Evolutionary conservation across 345 rosid species (phyloP), one percentile per base, ranked within the genome.

Genomic region (Schrenkiella parvula): DNA sequence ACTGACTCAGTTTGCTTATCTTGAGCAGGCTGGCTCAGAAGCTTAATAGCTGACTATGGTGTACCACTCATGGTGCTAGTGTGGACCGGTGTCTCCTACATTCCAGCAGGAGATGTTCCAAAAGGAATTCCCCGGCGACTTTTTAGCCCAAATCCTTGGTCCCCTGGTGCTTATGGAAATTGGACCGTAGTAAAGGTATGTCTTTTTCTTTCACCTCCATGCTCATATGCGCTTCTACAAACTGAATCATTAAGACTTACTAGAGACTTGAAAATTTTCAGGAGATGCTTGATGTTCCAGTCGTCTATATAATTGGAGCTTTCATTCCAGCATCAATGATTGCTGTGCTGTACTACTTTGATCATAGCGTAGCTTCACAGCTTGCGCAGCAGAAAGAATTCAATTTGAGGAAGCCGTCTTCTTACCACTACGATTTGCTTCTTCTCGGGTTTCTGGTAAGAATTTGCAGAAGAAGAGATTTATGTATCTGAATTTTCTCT

Each of bases 301-400:
- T 87, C 44, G 72, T 82, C 34, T 91, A 89, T 78, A 91, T 93
- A 71, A 85, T 93, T 55, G 98, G 97, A 78, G 95, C 98, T 25
- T 83, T 93, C 71, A 84, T 93, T 72, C 98, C 98, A 2, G 96
- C 98, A 61, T 85, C 96, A 35, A 93, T 93, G 98, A 93, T 93
- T 64, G 97, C 98, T 1, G 98, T 93, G 37, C 89, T 93, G 32
- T 93, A 93, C 71, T 93, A 93, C 75, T 93, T 93, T 41, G 98
- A 93, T 70, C 98, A 93, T 68, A 93, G 98, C 41, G 98, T 93
- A 46, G 98, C 98, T 35, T 93, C 98, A 35, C 98, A 93, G 77
- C 92, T 93, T 59, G 92, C 98, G 3, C 97, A 93, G 66, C 98
- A 91, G 79, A 82, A 88, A 43, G 98, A 93, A 64, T 95, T 89